These are phyloP conservation scores for Fragilaria crotonensis DNA, from an alignment of 108 stramenopile genomes.

Conservation along the genomic window DNA sequence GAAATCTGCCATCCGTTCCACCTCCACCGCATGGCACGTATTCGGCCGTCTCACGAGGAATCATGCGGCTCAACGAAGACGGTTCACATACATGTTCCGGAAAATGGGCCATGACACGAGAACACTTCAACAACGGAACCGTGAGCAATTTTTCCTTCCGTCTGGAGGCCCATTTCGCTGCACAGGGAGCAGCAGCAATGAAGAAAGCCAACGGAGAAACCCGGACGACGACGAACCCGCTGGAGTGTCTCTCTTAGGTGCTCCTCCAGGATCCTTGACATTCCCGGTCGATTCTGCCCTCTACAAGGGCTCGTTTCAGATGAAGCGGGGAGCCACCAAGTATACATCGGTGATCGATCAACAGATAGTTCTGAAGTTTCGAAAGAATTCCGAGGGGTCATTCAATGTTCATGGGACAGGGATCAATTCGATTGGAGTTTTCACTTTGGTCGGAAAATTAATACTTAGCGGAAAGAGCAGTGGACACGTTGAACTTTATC, in stretches of 20 bases:
- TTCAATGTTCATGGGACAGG: slow-evolving; percentile 81
- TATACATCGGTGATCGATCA: slow-evolving; percentile 52
- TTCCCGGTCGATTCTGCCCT: slow-evolving; percentile 73
- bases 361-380: slow-evolving; percentile 71
- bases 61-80: slow-evolving; percentile 64
- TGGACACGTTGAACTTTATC: slow-evolving; percentile 73
- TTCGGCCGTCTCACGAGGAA: slow-evolving; percentile 66
- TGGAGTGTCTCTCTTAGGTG: slow-evolving; percentile 5
- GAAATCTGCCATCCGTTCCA: slow-evolving; percentile 12
- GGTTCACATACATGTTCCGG: slow-evolving; percentile 68
- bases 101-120: slow-evolving; percentile 71
- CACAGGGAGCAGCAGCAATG: slow-evolving; percentile 17
- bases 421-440: slow-evolving; percentile 63
- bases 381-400: slow-evolving; percentile 60
- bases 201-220: slow-evolving; percentile 16
- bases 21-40: slow-evolving; percentile 39
- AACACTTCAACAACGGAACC: slow-evolving; percentile 56
- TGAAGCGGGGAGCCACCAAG: slow-evolving; percentile 49
- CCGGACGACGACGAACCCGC: slow-evolving; percentile 14
- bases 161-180: slow-evolving; percentile 48
- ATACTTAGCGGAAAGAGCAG: slow-evolving; percentile 53
- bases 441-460: slow-evolving; percentile 56
- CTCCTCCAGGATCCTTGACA: slow-evolving; percentile 2
- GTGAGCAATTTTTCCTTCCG: slow-evolving; percentile 69
- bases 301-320: slow-evolving; percentile 75